phyloP scores from a whole-genome alignment of 2,329 filamentous ascomycete genomes.

The Fusarium torreyae region DNA sequence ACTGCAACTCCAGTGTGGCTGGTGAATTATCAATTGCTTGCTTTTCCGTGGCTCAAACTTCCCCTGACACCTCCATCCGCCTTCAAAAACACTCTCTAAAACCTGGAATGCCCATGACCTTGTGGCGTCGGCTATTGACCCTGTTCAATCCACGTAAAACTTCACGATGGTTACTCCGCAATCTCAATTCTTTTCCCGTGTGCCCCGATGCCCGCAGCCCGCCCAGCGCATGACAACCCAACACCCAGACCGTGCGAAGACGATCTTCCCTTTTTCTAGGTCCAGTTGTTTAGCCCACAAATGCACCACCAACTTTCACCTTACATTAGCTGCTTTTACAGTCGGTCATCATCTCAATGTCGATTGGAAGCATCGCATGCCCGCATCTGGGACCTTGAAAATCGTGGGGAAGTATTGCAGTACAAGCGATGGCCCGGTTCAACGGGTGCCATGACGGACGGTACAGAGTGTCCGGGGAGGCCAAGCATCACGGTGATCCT shows the following conservation, averaged over 20 bases:
- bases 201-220: conserved; percentile 36
- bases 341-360: conserved; percentile 6
- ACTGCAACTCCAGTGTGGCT: conserved; percentile 22
- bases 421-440: conserved; percentile 30
- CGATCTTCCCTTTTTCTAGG: conserved; percentile 35
- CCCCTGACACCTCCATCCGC: background rate
- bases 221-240: background rate
- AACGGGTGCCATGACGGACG: conserved; percentile 28
- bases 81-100: conserved; percentile 29
- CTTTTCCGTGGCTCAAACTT: conserved; percentile 15
- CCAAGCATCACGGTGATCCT: conserved; percentile 38
- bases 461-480: conserved; percentile 37
- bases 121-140: conserved; percentile 50
- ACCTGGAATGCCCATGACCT: conserved; percentile 23
- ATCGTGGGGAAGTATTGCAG: conserved; percentile 38
- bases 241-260: conserved; percentile 41
- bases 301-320: conserved; percentile 12
- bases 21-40: conserved; percentile 8
- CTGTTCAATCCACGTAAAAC: conserved; percentile 45
- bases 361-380: background rate
- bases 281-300: conserved; percentile 17
- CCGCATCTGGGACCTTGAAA: conserved; percentile 9
- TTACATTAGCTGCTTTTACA: no score
- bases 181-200: conserved; percentile 41
- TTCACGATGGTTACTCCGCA: conserved; percentile 49